Percentiles rank a stretch among this genome's conserved stretches.
These are phyloP conservation scores for Talaromyces stipitatus DNA, from an alignment of 495 filamentous ascomycete genomes.

Conservation along the genomic window DNA sequence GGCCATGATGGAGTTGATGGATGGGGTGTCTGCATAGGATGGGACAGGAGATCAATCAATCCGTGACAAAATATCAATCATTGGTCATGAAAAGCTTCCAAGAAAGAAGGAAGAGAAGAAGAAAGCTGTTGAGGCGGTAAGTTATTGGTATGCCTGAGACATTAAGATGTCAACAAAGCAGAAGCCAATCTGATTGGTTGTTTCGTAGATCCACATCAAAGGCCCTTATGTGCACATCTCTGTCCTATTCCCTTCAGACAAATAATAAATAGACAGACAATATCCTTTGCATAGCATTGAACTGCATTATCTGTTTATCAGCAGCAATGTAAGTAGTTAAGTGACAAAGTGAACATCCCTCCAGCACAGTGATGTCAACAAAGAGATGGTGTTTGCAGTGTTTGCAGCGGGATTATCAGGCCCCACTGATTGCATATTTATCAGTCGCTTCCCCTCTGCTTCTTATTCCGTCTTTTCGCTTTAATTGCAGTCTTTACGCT, in stretches of 20 bases:
- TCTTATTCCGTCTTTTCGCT: conserved; percentile 5
- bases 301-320: not conserved
- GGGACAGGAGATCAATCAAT: no score
- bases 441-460: not conserved
- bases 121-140: not conserved
- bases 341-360: not conserved
- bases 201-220: not conserved
- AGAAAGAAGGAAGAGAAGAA: not conserved
- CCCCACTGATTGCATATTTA: not conserved
- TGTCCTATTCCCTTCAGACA: not conserved
- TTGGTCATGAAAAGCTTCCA: not conserved
- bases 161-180: conserved; percentile 1
- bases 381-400: conserved; percentile 25
- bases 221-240: not conserved
- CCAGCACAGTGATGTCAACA: conserved; percentile 2
- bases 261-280: not conserved
- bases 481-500: no score
- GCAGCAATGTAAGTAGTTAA: not conserved
- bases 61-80: no score
- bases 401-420: conserved; percentile 15
- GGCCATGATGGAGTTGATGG: conserved; percentile 17
- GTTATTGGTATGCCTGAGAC: no score
- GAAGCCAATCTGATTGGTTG: not conserved
- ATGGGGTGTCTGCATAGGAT: conserved; percentile 5
- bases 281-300: not conserved